A percentile compares a stretch with the other conserved stretches of the same genome.
Evolutionary conservation across 164 flowering plant genomes (phyloP).

Genomic region (Piper betle): DNA sequence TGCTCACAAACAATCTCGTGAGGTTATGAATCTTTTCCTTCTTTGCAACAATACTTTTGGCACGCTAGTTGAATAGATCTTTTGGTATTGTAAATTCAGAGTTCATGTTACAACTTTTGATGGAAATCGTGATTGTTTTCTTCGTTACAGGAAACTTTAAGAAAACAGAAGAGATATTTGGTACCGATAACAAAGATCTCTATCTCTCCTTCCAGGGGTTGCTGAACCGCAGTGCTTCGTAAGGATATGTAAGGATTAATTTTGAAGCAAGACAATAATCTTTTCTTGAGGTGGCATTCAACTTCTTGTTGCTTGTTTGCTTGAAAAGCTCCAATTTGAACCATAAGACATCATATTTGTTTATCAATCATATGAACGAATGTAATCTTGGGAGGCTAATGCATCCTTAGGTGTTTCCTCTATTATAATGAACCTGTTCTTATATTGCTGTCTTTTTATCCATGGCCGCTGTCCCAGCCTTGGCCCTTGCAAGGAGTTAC

Average conservation of each 20-base stretch:
- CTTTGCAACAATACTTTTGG: neutral
- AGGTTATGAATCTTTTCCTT: conserved; percentile 29
- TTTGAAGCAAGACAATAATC: too few relatives aligned
- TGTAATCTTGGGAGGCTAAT: too few relatives aligned
- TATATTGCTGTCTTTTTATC: too few relatives aligned
- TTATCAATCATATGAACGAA: too few relatives aligned
- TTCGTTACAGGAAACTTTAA: conserved; percentile 63
- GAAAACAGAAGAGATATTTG: conserved; percentile 91
- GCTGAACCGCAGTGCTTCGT: conserved; percentile 49
- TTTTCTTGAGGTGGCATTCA: too few relatives aligned
- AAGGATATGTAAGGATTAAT: neutral
- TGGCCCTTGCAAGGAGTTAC: conserved; percentile 85
- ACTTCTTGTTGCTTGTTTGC: too few relatives aligned
- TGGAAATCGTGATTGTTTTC: neutral
- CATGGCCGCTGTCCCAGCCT: conserved; percentile 21
- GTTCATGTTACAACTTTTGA: too few relatives aligned
- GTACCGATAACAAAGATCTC: conserved; percentile 78
- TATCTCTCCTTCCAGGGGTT: conserved; percentile 75
- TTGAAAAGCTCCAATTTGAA: too few relatives aligned
- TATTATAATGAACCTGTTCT: too few relatives aligned
- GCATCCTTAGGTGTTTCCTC: too few relatives aligned
- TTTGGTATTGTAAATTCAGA: neutral
- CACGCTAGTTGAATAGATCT: neutral
- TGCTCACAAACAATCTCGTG: conserved; percentile 88
- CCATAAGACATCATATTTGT: too few relatives aligned